These are phyloP conservation scores for Hypholoma sublateritium DNA, from an alignment of 768 basidiomycete species.

Conservation along the genomic window DNA sequence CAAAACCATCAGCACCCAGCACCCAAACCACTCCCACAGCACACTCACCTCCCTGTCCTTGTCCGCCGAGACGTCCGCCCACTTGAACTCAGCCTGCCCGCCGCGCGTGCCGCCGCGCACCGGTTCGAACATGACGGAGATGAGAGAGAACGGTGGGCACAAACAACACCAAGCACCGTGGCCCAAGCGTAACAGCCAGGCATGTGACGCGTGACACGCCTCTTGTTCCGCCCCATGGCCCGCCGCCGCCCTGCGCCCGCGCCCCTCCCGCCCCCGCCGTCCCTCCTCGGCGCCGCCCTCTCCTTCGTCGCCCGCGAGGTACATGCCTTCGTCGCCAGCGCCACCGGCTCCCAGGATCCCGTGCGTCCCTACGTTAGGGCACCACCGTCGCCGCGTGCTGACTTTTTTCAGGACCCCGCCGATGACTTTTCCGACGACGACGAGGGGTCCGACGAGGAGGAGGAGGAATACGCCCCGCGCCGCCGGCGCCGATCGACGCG, in stretches of 20 bases:
- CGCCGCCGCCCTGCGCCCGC: neutral
- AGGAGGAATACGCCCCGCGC: neutral
- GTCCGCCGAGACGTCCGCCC: conserved; percentile 87
- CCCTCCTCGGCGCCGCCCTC: conserved; percentile 48
- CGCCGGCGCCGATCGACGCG: neutral
- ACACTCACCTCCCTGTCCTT: conserved; percentile 82
- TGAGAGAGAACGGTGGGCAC: neutral
- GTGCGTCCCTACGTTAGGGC: neutral
- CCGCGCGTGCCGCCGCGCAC: conserved; percentile 87
- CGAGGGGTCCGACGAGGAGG: neutral
- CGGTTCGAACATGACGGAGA: conserved; percentile 68
- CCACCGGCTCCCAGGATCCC: conserved; percentile 42
- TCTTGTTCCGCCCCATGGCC: conserved; percentile 5
- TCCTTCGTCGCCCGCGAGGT: conserved; percentile 71
- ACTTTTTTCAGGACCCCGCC: neutral
- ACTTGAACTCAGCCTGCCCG: conserved; percentile 91
- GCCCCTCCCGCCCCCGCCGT: neutral
- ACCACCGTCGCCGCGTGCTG: neutral
- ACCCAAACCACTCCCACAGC: conserved; percentile 9
- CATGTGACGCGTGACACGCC: conserved; percentile 8
- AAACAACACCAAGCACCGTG: neutral
- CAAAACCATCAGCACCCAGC: neutral
- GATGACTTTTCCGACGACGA: neutral
- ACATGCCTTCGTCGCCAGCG: conserved; percentile 67
- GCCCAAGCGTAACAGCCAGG: neutral